Evolutionary conservation across 148 eudicot species (phyloP).

Genomic region (Mesembryanthemum crystallinum): DNA sequence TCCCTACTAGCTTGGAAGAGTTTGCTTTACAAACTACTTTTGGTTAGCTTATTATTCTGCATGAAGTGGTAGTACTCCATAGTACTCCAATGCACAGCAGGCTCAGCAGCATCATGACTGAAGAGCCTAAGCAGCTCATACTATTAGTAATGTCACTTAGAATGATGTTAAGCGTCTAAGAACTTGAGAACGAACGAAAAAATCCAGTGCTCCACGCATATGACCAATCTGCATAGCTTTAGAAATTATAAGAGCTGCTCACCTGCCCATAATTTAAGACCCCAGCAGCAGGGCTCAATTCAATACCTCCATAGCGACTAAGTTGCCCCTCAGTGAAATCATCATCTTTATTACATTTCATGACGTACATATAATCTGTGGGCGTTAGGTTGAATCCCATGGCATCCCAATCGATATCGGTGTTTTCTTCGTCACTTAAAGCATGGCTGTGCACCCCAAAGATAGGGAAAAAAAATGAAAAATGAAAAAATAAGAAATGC

Average conservation of each 20-base stretch:
- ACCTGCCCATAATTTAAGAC: conserved; percentile 52
- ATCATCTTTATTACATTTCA: conserved; percentile 49
- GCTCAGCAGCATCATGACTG: no score
- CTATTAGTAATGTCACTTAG: neutral
- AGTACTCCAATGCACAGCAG: no score
- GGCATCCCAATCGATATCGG: conserved; percentile 65
- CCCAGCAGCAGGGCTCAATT: conserved; percentile 45
- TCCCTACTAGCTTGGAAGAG: no score
- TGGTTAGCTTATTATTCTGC: no score
- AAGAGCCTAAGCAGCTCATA: neutral
- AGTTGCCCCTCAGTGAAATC: conserved; percentile 51
- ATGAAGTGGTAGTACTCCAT: no score
- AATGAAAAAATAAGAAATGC: no score
- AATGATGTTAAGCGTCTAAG: neutral
- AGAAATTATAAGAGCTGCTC: neutral
- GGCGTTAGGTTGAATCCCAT: conserved; percentile 61
- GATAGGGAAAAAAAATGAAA: no score
- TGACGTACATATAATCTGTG: conserved; percentile 78
- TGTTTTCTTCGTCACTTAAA: conserved; percentile 45
- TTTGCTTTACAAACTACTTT: no score
- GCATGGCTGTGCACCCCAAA: conserved; percentile 16
- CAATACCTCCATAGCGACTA: conserved; percentile 36
- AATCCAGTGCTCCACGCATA: neutral
- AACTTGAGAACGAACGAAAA: no score
- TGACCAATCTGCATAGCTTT: neutral